Percentiles rank a stretch among this genome's conserved stretches.
Evolutionary conservation across 2,329 filamentous ascomycete genomes (phyloP).

Genomic region (Pseudogymnoascus sp.): DNA sequence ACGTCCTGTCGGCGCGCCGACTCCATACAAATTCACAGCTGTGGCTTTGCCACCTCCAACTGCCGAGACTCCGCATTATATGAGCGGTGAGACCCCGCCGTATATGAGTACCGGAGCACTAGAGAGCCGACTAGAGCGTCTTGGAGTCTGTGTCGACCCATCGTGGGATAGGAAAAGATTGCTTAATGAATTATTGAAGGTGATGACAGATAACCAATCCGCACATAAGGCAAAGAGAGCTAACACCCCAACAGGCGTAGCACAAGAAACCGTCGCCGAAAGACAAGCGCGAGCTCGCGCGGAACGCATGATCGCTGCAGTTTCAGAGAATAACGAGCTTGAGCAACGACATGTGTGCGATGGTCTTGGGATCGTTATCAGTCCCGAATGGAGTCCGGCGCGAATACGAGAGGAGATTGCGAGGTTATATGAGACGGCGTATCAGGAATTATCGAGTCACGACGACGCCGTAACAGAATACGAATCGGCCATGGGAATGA

Average conservation of each 20-base stretch:
- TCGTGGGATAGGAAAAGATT: neutral
- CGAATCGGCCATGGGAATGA: neutral
- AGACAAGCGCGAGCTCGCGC: neutral
- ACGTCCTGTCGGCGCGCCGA: neutral
- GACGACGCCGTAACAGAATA: neutral
- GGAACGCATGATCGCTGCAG: neutral
- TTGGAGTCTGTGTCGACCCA: neutral
- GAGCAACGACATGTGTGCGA: neutral
- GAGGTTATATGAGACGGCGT: constrained; percentile 1
- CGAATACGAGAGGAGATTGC: neutral
- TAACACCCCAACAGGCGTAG: neutral
- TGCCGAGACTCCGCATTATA: neutral
- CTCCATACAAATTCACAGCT: neutral
- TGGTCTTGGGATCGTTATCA: neutral
- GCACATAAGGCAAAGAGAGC: neutral
- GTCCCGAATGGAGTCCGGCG: neutral
- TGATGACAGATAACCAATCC: neutral
- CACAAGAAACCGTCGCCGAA: neutral
- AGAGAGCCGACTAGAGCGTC: neutral
- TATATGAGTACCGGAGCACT: neutral
- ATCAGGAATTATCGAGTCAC: neutral
- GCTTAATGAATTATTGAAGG: neutral
- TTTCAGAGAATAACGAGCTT: neutral
- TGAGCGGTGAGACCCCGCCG: neutral
- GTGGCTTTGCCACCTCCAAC: neutral